Evolutionary conservation across 2,329 filamentous ascomycete species (phyloP), one percentile per base, ranked within the genome.

Genomic region (Sporothrix phasma): DNA sequence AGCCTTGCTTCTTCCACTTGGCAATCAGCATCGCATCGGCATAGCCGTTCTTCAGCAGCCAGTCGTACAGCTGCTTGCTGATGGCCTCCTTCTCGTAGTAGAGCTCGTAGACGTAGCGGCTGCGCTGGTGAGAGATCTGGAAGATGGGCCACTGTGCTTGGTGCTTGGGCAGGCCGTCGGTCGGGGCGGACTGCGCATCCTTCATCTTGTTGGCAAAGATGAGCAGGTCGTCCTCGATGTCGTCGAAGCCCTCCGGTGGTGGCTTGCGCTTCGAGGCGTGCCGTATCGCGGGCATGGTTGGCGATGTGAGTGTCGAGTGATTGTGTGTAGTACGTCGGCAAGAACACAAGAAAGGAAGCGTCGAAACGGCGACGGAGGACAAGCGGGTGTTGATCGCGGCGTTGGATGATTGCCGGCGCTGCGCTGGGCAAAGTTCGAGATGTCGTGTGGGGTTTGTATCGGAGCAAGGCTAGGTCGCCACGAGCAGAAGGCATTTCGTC

Each of bases 1-100:
- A 99, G 17, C 94, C 94, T 72, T 95, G 89, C 80, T 99, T 99
- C 85, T 99, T 99, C 94, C 94, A 99, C 79, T 99, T 99, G 15
- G 94, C 94, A 73, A 99, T 97, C 73, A 99, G 79, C 79, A 92
- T 94, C 53, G 90, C 86, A 76, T 99, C 94, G 5, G 92, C 94
- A 74, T 99, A 97, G 59, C 88, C 87, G 73, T 99, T 97, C 83
- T 99, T 99, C 66, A 99, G 79, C 68, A 97, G 79, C 88, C 90
- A 99, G 70, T 97, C 94, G 76, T 99, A 99, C 22, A 99, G 81
- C 76, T 88, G 81, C 77, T 89, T 93, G 76, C 85, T 89, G 74
- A 99, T 97, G 61, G 93, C 93, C 77, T 97, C 90, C 78, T 97
- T 96, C 76, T 95, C 88, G 77, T 97, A 99, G 79, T 97, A 97